phyloP scores from a whole-genome alignment of 2,329 filamentous ascomycete genomes.

The Pseudovirgaria hyperparasitica region DNA sequence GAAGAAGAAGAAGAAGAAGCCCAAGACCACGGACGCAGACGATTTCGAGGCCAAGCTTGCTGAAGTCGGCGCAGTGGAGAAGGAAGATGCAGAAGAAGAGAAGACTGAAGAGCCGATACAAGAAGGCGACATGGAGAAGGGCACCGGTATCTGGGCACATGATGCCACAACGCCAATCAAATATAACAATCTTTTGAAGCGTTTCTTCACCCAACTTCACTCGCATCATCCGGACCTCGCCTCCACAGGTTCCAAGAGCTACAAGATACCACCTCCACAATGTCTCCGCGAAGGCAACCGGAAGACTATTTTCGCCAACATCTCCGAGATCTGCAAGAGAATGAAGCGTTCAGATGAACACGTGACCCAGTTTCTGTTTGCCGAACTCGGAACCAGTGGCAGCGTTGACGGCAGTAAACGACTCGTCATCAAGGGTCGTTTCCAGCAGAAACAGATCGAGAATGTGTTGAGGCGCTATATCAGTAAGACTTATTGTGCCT shows the following conservation, averaged over 20 bases:
- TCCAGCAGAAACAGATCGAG: constrained; percentile 99
- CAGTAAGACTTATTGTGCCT: constrained; percentile 43
- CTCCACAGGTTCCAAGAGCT: constrained; percentile 78
- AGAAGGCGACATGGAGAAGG: constrained; percentile 67
- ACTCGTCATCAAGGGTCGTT: constrained; percentile 97
- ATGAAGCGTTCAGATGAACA: constrained; percentile 99
- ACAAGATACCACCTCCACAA: constrained; percentile 98
- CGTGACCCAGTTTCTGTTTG: constrained; percentile 92
- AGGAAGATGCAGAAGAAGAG: constrained; percentile 45
- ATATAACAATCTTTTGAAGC: constrained; percentile 73
- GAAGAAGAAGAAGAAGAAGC: constrained; percentile 84
- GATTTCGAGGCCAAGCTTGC: constrained; percentile 58
- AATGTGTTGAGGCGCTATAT: constrained; percentile 94
- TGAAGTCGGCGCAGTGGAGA: constrained; percentile 41
- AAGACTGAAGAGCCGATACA: constrained; percentile 42
- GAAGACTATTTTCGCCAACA: constrained; percentile 99
- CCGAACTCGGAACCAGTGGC: constrained; percentile 93
- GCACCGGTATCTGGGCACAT: constrained; percentile 84
- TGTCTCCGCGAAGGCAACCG: constrained; percentile 99
- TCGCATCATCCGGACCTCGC: constrained; percentile 96
- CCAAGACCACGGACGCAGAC: constrained; percentile 43
- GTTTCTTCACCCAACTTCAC: constrained; percentile 90
- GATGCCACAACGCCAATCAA: constrained; percentile 64
- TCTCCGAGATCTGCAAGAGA: constrained; percentile 95
- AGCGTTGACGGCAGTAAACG: constrained; percentile 87